Base-by-base conservation (phyloP, 1,284 basidiomycete species). In the Malassezia psittaci region DNA sequence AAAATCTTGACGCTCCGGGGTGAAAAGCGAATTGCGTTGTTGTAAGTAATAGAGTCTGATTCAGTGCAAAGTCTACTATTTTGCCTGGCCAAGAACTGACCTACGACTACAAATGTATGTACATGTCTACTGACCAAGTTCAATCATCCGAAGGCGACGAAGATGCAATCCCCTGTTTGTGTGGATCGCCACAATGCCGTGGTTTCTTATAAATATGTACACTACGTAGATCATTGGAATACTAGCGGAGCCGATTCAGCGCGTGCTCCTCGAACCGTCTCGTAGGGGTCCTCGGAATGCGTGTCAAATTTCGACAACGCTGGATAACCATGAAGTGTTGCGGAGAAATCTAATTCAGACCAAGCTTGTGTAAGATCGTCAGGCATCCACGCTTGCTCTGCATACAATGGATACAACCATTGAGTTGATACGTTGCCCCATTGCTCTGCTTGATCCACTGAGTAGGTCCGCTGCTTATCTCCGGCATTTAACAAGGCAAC, bases 21-120 rank as follows among this genome's bases (percentile, higher is more conserved):
- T 35, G 88, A 93, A 78, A 96, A 96, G 80, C 90, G 96, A 80
- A 98, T 99, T 71, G 94, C 96, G 71, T 93, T 99, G 52, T 99
- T 64, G 60, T 62, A 39, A 42, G 60, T 60, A 19, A 12, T 13
- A 29, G 5, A n/a, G 6, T 35, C 35, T 16, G 45, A 19, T n/a
- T 19, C 51, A 59, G 96, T 75, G 94, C 94, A 32, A 96, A 96
- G 77, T 83, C 85, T 65, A 85, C 87, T 63, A 90, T 98, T 68
- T 76, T 88, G 86, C 79, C 93, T 86, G 76, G 77, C 59, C 67
- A 76, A 42, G 65, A 76, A 63, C 51, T 69, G 40, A 69, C 67
- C 13, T 69, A 71, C 65, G 76, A 75, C 60, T 75, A 75, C 63
- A 75, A 75, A 61, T 75, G 51, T 53, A 32, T 39, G 51, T 47